Conservation (phyloP, 768 basidiomycete genomes). For the Termitomyces sp. region DNA sequence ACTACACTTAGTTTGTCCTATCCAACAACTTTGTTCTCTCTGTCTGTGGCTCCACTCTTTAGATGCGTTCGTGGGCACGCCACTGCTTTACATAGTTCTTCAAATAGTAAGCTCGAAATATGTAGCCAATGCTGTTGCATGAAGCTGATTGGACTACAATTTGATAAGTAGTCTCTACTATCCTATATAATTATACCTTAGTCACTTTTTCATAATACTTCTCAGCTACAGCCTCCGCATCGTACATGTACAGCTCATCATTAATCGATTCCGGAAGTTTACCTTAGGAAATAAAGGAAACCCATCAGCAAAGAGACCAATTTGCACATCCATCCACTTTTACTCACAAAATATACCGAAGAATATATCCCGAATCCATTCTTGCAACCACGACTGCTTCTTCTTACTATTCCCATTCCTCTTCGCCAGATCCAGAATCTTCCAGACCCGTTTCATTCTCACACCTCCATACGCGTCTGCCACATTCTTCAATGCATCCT, state of each 20-base stretch:
- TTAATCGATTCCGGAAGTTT: constrained; percentile 24
- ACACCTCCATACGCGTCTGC: background rate
- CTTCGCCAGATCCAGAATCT: constrained; percentile 28
- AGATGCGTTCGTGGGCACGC: no score
- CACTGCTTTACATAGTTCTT: no score
- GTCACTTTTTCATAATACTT: constrained; percentile 14
- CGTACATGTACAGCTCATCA: constrained; percentile 20
- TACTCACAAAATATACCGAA: constrained; percentile 27
- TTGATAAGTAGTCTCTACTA: no score
- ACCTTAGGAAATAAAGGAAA: constrained; percentile 10
- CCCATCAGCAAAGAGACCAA: background rate
- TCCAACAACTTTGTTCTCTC: no score
- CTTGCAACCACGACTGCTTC: constrained; percentile 21
- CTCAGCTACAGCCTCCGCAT: constrained; percentile 19
- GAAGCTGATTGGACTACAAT: no score
- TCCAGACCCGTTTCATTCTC: background rate
- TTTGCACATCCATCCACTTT: background rate
- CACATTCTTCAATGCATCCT: constrained; percentile 9
- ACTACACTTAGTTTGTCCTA: no score
- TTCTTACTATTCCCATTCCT: constrained; percentile 25
- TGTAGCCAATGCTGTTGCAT: no score
- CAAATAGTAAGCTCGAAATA: no score
- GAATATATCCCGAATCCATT: constrained; percentile 26
- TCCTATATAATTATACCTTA: background rate
- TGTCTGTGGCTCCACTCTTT: no score